phyloP scores from a whole-genome alignment of 2,329 filamentous ascomycete species.

The Fulvia fulva region DNA sequence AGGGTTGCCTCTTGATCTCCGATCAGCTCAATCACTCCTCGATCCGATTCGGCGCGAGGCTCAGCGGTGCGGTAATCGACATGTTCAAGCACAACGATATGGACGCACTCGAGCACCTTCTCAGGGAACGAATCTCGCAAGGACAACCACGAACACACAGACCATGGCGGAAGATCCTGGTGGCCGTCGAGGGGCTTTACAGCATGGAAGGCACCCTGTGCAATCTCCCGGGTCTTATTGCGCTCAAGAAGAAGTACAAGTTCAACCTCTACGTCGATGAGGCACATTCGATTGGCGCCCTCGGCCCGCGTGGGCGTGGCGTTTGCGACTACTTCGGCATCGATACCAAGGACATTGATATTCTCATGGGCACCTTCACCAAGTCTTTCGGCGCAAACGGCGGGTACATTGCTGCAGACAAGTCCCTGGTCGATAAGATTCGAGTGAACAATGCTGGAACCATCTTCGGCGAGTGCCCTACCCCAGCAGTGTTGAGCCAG shows the following conservation, averaged over 20 bases:
- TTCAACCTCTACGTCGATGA: constrained; percentile 95
- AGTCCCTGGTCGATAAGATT: constrained; percentile 88
- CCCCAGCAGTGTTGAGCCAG: constrained; percentile 84
- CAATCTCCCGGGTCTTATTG: constrained; percentile 85
- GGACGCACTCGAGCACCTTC: constrained; percentile 74
- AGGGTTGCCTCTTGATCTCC: constrained; percentile 90
- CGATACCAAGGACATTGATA: constrained; percentile 81
- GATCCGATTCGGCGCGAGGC: constrained; percentile 88
- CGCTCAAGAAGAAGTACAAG: constrained; percentile 92
- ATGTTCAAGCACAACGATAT: constrained; percentile 99
- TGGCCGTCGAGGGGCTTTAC: constrained; percentile 94
- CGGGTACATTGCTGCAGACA: constrained; percentile 87
- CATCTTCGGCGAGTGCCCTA: constrained; percentile 79
- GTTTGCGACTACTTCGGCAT: constrained; percentile 97
- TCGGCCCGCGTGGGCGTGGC: constrained; percentile 82
- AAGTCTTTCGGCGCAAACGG: constrained; percentile 99
- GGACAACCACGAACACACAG: constrained; percentile 97
- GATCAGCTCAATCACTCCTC: constrained; percentile 98
- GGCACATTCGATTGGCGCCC: constrained; percentile 89
- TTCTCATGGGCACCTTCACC: constrained; percentile 96
- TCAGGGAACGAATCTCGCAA: constrained; percentile 91
- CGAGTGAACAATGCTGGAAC: constrained; percentile 80
- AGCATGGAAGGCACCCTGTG: constrained; percentile 99
- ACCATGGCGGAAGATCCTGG: constrained; percentile 98
- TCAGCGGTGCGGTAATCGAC: constrained; percentile 89